A percentile compares a stretch with the other conserved stretches of the same genome.
Conservation (phyloP, 805 yeast species). For the Vanderwaltozyma verrucispora region DNA sequence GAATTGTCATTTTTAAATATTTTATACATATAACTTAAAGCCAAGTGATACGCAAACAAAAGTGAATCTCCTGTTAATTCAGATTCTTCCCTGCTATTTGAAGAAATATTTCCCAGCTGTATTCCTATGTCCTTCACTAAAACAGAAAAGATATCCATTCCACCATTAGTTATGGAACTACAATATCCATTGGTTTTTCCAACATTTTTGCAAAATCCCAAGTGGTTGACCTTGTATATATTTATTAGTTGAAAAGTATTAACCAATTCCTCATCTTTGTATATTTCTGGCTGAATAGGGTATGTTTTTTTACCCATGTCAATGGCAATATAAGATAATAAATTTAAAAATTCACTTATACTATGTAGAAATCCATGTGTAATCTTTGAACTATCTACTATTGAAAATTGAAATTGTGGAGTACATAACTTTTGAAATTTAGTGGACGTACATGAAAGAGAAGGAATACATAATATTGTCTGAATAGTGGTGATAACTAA, state of each 20-base stretch:
- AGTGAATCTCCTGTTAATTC: conserved; percentile 18
- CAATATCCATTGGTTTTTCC: conserved; percentile 12
- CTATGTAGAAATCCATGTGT: conserved; percentile 17
- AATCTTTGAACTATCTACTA: conserved; percentile 15
- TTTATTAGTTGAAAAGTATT: conserved; percentile 17
- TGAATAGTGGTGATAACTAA: conserved; percentile 10
- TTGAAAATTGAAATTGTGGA: conserved; percentile 20
- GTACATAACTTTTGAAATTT: conserved; percentile 14
- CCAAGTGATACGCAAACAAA: conserved; percentile 16
- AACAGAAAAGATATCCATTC: conserved; percentile 20
- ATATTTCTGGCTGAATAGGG: conserved; percentile 8
- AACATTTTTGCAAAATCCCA: conserved; percentile 22
- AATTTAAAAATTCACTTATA: conserved; percentile 17
- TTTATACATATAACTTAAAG: conserved; percentile 12
- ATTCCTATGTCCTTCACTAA: conserved; percentile 25
- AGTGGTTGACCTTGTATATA: conserved; percentile 16
- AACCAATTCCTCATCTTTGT: conserved; percentile 21
- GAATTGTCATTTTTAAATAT: conserved; percentile 11
- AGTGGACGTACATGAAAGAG: conserved; percentile 15
- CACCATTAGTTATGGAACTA: conserved; percentile 10
- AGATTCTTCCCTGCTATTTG: conserved; percentile 11
- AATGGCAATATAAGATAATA: conserved; percentile 22
- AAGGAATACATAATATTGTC: conserved; percentile 17
- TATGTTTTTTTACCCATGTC: conserved; percentile 21
- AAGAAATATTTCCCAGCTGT: conserved; percentile 18